phyloP scores from a whole-genome alignment of 306 rosid species.

The Dicorynia guianensis region DNA sequence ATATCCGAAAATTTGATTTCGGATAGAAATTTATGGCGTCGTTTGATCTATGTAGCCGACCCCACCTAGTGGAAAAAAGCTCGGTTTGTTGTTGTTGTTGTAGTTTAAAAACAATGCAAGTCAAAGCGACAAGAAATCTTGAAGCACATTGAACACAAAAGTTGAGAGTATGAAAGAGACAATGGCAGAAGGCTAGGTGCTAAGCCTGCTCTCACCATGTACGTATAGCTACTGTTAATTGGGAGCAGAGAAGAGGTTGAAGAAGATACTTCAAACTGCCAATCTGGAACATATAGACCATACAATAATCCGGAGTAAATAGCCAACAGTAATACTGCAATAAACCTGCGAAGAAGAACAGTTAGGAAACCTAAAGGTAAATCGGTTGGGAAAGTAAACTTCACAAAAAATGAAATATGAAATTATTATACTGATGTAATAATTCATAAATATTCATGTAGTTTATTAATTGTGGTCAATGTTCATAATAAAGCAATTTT shows the following conservation, averaged over 20 bases:
- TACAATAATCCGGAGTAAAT: conserved; percentile 67
- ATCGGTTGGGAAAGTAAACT: conserved; percentile 2
- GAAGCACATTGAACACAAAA: conserved; percentile 17
- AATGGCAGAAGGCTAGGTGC: neutral
- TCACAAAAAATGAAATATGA: conserved; percentile 4
- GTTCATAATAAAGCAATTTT: conserved; percentile 22
- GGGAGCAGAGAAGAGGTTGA: conserved; percentile 51
- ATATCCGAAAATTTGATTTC: too few relatives aligned
- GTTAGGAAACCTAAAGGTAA: neutral
- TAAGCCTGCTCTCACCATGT: conserved; percentile 58
- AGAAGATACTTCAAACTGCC: conserved; percentile 66
- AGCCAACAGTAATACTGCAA: conserved; percentile 60
- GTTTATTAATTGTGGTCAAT: neutral
- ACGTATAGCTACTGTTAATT: conserved; percentile 50
- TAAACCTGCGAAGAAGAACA: conserved; percentile 61
- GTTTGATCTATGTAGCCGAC: too few relatives aligned
- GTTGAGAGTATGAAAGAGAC: neutral
- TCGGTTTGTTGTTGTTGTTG: too few relatives aligned
- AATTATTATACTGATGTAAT: neutral
- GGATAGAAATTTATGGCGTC: too few relatives aligned
- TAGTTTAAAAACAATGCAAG: conserved; percentile 11
- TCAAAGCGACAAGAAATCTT: conserved; percentile 30
- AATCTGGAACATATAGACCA: conserved; percentile 90
- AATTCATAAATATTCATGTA: neutral
- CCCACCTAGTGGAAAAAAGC: too few relatives aligned